A percentile compares a stretch with the other conserved stretches of the same genome.
These are phyloP conservation scores for Cardamine chenopodiifolia DNA, from an alignment of 345 rosid species.

Conservation along the genomic window DNA sequence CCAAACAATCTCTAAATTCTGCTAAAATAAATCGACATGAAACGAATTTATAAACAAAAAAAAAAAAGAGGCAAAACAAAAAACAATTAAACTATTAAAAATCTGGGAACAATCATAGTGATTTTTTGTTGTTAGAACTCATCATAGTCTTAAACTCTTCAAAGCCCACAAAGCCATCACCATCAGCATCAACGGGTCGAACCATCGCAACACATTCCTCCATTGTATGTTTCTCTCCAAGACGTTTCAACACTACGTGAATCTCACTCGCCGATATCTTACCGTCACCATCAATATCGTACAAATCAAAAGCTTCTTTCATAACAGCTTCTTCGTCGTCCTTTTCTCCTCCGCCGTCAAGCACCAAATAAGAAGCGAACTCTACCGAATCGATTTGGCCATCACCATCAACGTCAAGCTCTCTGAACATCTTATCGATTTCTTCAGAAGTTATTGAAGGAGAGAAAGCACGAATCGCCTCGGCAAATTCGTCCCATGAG, in stretches of 20 bases:
- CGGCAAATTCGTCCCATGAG: slow-evolving; percentile 32
- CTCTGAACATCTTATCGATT: slow-evolving; percentile 28
- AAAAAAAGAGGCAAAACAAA: no score
- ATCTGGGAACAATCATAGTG: background rate
- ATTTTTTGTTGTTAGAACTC: background rate
- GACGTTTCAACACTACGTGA: slow-evolving; percentile 12
- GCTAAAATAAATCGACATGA: background rate
- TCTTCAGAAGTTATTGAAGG: slow-evolving; percentile 16
- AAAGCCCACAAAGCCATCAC: slow-evolving; percentile 11
- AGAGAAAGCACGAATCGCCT: slow-evolving; percentile 16
- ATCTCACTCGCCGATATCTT: slow-evolving; percentile 35
- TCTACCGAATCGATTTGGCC: slow-evolving; percentile 1
- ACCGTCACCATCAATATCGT: slow-evolving; percentile 28
- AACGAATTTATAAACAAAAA: background rate
- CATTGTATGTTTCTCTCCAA: slow-evolving; percentile 6
- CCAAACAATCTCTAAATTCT: background rate
- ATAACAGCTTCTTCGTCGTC: background rate
- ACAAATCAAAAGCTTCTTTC: slow-evolving; percentile 25
- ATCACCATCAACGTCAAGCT: slow-evolving; percentile 16
- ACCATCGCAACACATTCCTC: background rate
- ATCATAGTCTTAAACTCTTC: slow-evolving; percentile 20
- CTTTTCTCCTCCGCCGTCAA: background rate
- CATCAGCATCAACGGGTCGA: background rate
- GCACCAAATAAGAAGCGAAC: background rate
- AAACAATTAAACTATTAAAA: background rate